phyloP scores from a whole-genome alignment of 805 yeast species.

The Kodamaea restingae region DNA sequence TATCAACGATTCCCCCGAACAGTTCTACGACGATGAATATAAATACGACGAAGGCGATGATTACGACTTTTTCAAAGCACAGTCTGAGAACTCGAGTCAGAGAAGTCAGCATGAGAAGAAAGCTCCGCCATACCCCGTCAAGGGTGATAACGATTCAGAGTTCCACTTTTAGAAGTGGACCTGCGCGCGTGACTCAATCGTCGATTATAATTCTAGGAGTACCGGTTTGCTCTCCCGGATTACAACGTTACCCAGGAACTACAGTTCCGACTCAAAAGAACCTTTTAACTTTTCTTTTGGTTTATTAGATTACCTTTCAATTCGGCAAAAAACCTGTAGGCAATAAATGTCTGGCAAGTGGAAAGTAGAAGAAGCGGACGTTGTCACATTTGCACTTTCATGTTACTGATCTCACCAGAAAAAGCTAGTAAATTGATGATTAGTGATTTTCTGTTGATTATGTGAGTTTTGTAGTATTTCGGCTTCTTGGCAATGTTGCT shows the following conservation, averaged over 20 bases:
- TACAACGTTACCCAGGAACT: background rate
- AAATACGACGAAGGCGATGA: conserved; percentile 6
- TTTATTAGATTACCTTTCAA: background rate
- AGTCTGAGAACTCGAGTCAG: conserved; percentile 5
- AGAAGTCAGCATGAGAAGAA: conserved; percentile 5
- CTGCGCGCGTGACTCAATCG: too few relatives aligned
- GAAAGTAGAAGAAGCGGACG: too few relatives aligned
- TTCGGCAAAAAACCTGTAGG: background rate
- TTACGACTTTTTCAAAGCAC: conserved; percentile 8
- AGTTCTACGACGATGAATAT: conserved; percentile 5
- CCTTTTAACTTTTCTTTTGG: too few relatives aligned
- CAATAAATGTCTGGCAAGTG: too few relatives aligned
- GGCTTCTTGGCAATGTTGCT: too few relatives aligned
- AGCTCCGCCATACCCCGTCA: conserved; percentile 7
- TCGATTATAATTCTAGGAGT: too few relatives aligned
- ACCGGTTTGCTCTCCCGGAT: background rate
- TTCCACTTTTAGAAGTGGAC: conserved; percentile 7
- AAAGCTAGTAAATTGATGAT: too few relatives aligned
- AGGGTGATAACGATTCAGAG: conserved; percentile 7
- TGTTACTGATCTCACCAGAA: too few relatives aligned
- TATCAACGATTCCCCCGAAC: conserved; percentile 3
- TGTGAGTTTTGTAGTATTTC: too few relatives aligned
- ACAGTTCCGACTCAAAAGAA: background rate
- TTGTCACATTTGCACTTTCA: too few relatives aligned
- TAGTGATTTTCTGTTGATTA: too few relatives aligned